These are phyloP conservation scores for Geranium brycei DNA, from an alignment of 345 rosid species.

Conservation along the genomic window DNA sequence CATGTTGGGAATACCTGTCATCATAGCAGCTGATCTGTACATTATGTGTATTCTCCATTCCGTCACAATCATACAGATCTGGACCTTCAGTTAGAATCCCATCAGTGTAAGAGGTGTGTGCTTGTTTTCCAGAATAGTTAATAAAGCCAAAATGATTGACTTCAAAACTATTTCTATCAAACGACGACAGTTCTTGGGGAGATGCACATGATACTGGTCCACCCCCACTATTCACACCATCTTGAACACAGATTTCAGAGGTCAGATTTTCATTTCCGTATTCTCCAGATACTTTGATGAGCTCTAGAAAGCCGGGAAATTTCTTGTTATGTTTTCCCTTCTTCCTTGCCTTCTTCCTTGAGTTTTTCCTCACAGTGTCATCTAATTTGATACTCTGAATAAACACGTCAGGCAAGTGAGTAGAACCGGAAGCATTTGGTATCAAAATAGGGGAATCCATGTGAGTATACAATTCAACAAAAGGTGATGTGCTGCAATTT, in stretches of 20 bases:
- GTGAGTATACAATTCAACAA: constrained; percentile 12
- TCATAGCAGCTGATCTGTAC: constrained; percentile 3
- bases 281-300: constrained; percentile 16
- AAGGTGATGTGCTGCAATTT: constrained; percentile 9
- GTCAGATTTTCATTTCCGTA: constrained; percentile 11
- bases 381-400: constrained; percentile 12
- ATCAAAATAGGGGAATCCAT: constrained; percentile 12
- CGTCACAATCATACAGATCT: constrained; percentile 4
- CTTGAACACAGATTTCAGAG: constrained; percentile 11
- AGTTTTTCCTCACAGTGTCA: constrained; percentile 14
- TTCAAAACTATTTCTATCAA: constrained; percentile 9
- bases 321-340: constrained; percentile 28
- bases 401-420: constrained; percentile 12
- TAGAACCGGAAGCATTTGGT: constrained; percentile 14
- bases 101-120: constrained; percentile 9
- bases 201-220: constrained; percentile 9
- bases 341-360: constrained; percentile 25
- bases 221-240: constrained; percentile 6
- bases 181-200: constrained; percentile 16
- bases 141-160: constrained; percentile 4
- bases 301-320: constrained; percentile 11
- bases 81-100: constrained; percentile 5
- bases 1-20: constrained; percentile 1
- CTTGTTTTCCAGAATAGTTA: constrained; percentile 6
- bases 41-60: constrained; percentile 8